These are phyloP conservation scores for Fistulifera pelliculosa DNA, from an alignment of 108 stramenopile genomes.

Conservation along the genomic window DNA sequence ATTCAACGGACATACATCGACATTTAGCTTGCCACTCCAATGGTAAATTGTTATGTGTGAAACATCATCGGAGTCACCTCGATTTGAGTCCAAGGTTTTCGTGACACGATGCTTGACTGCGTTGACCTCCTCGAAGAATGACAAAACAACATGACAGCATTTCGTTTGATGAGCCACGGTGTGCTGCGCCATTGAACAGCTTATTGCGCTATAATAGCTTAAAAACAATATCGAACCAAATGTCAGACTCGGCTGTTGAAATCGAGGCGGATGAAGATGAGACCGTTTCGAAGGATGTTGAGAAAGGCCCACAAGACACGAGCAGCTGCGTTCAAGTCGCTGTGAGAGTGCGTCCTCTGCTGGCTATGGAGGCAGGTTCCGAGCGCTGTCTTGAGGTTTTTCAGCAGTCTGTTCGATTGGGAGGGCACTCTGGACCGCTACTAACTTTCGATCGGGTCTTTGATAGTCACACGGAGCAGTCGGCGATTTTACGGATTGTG, in stretches of 20 bases:
- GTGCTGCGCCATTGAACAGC: too few species aligned
- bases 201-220: too few species aligned
- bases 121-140: too few species aligned
- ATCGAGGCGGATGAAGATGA: neutral
- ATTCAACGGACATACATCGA: too few species aligned
- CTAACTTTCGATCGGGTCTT: slow-evolving; percentile 72
- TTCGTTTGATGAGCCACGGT: too few species aligned
- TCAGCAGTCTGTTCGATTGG: slow-evolving; percentile 2
- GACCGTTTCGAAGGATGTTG: neutral
- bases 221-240: too few species aligned
- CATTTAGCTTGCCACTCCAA: too few species aligned
- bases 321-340: slow-evolving; percentile 60
- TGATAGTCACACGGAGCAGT: slow-evolving; percentile 30
- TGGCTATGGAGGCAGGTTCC: slow-evolving; percentile 49
- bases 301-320: slow-evolving; percentile 4
- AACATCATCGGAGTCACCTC: too few species aligned
- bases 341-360: slow-evolving; percentile 69
- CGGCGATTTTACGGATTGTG: slow-evolving; percentile 32
- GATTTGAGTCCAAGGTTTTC: too few species aligned
- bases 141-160: too few species aligned
- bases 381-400: slow-evolving; percentile 54
- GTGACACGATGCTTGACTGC: too few species aligned
- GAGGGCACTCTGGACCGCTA: slow-evolving; percentile 17
- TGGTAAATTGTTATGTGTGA: too few species aligned
- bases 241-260: neutral